Evolutionary conservation across 306 rosid genomes (phyloP).

Genomic region (Malus asiatica): DNA sequence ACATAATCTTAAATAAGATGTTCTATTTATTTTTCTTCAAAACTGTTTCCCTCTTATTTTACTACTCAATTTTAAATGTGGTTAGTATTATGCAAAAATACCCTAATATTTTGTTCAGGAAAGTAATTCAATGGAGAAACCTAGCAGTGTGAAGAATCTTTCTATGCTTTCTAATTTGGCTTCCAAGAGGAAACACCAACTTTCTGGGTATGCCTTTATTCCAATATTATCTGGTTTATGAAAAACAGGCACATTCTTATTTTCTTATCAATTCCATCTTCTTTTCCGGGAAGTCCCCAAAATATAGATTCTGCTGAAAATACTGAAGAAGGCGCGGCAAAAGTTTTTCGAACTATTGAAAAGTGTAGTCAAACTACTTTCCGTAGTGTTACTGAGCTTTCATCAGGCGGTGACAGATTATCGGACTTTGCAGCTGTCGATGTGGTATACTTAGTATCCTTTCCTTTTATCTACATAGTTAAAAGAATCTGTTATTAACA

Average conservation of each 20-base stretch:
- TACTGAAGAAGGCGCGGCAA: constrained; percentile 18
- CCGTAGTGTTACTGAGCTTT: constrained; percentile 72
- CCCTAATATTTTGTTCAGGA: constrained; percentile 39
- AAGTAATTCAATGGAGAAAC: constrained; percentile 43
- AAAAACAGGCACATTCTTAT: neutral
- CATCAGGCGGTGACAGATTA: constrained; percentile 47
- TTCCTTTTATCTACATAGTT: neutral
- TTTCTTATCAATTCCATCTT: constrained; percentile 13
- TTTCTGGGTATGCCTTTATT: constrained; percentile 36
- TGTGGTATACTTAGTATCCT: constrained; percentile 46
- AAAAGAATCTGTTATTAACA: constrained; percentile 4
- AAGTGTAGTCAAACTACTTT: constrained; percentile 56
- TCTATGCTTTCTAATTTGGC: constrained; percentile 34
- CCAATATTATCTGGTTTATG: neutral
- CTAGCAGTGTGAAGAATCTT: constrained; percentile 36
- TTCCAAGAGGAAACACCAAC: constrained; percentile 39
- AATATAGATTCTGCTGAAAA: constrained; percentile 29
- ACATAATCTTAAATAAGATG: neutral
- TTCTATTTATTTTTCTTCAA: neutral
- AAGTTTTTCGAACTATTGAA: constrained; percentile 40
- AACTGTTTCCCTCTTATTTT: neutral
- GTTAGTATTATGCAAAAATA: constrained; percentile 9
- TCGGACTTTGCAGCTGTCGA: constrained; percentile 54
- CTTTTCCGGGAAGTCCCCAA: constrained; percentile 39
- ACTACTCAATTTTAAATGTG: neutral